Base-by-base conservation (phyloP, 768 basidiomycete genomes). In the Auricularia sp. region DNA sequence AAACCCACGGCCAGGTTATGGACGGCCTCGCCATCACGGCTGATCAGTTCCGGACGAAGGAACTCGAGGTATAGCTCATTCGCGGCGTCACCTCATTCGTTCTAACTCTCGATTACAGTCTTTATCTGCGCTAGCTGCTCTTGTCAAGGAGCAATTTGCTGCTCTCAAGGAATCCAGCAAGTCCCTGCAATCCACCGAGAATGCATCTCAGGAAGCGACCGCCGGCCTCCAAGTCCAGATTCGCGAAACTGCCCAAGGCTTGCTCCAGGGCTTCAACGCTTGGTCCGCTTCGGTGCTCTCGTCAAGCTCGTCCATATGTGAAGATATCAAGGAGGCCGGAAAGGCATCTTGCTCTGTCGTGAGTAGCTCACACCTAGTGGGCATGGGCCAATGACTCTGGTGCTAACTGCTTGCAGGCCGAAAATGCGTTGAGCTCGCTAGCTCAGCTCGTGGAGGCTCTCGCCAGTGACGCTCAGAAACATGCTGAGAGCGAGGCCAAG, bases 361-460 rank as follows among this genome's bases (percentile, higher is more conserved):
- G 36, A 63, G 69, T 64, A 14, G 8, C 12, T 7, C 39, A 42
- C 33, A 23, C 14, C 16, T 39, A 5, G 35, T 64, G 29, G 42
- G 21, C 18, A 18, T 34, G 12, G 29, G 29, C 29, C 29, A 29
- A 29, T 29, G 29, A 29, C 29, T 35, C 3, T 63, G 34, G 29
- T 56, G 10, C 16, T 34, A 29, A 62, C 63, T 51, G 47, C 16
- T 51, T 36, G 5, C 62, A 74, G 74, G 71, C 72, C 42, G 69
- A 64, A 5, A 69, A 70, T 1, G 82, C 85, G 1, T 73, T 93
- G 61, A 80, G 79, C 63, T 75, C 81, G 0, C 81, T 91, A 64
- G 79, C 82, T 5, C 77, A 81, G 14, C 74, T 90, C 23, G 73
- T 91, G 18, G 86, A 91, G 63, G 75, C 76, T 12, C 77, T 89